phyloP scores from a whole-genome alignment of 2,329 filamentous ascomycete species.

The Clarireedia hainanense region DNA sequence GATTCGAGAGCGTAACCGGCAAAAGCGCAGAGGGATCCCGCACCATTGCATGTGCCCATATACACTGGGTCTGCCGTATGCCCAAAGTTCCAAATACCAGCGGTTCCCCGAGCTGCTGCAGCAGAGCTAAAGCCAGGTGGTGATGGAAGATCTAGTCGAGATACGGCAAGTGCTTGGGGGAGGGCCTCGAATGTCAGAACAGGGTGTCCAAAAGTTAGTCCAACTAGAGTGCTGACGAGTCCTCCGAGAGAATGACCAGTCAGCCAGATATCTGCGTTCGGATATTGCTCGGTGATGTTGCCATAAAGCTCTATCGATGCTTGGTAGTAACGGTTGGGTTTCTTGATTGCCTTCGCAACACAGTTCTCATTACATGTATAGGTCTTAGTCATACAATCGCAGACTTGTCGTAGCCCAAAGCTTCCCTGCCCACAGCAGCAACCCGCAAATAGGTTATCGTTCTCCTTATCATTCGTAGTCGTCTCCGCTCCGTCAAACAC shows the following conservation, averaged over 20 bases:
- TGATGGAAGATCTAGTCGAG: constrained; percentile 73
- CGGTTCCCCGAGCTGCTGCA: constrained; percentile 59
- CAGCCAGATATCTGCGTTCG: constrained; percentile 75
- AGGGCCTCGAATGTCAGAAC: constrained; percentile 85
- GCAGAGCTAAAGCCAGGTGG: constrained; percentile 52
- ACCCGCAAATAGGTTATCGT: constrained; percentile 94
- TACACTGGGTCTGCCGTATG: constrained; percentile 92
- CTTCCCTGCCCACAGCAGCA: constrained; percentile 92
- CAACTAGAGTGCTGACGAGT: constrained; percentile 75
- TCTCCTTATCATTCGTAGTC: constrained; percentile 90
- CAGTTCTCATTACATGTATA: constrained; percentile 90
- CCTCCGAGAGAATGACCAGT: constrained; percentile 87
- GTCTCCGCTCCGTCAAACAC: constrained; percentile 94
- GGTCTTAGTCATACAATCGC: constrained; percentile 70
- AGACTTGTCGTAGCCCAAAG: constrained; percentile 81
- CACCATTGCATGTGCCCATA: constrained; percentile 84
- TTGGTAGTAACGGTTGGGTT: constrained; percentile 84
- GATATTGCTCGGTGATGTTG: constrained; percentile 83
- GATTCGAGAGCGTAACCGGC: constrained; percentile 87
- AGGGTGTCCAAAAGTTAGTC: constrained; percentile 80
- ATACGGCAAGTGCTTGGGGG: constrained; percentile 76
- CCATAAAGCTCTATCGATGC: constrained; percentile 82
- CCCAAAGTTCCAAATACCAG: constrained; percentile 79
- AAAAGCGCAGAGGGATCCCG: constrained; percentile 74
- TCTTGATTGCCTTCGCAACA: constrained; percentile 60